Percentiles rank a stretch among this genome's conserved stretches.
These are phyloP conservation scores for Leccinum brunneo-olivaceum DNA, from an alignment of 1,284 basidiomycete species.

Conservation along the genomic window DNA sequence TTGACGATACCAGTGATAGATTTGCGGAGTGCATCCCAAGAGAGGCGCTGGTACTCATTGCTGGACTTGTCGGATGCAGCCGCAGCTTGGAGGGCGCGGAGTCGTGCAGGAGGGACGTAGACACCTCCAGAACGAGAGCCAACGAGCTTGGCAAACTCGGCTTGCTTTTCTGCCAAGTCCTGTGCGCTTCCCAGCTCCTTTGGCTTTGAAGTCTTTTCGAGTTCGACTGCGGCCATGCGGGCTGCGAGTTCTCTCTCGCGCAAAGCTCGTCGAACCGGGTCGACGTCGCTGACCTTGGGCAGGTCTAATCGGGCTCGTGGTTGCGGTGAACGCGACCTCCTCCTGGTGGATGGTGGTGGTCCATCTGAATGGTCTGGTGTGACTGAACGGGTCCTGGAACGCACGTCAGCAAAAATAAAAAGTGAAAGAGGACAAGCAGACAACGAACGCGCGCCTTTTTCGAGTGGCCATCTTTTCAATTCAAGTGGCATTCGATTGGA, in stretches of 20 bases:
- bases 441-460: slow-evolving; percentile 19
- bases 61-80: slow-evolving; percentile 81
- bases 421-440: not conserved
- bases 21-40: slow-evolving; percentile 98
- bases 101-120: slow-evolving; percentile 91
- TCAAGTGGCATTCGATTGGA: slow-evolving; percentile 5
- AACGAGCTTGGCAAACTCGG: slow-evolving; percentile 77
- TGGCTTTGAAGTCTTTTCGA: slow-evolving; percentile 51
- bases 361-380: slow-evolving; percentile 41
- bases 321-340: slow-evolving; percentile 57
- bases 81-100: slow-evolving; percentile 88
- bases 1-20: slow-evolving; percentile 99
- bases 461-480: slow-evolving; percentile 15
- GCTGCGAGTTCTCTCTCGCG: slow-evolving; percentile 74
- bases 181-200: slow-evolving; percentile 42
- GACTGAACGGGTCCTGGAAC: slow-evolving; percentile 49
- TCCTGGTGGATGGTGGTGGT: slow-evolving; percentile 56
- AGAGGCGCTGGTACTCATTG: slow-evolving; percentile 90
- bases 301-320: slow-evolving; percentile 35
- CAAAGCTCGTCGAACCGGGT: slow-evolving; percentile 69
- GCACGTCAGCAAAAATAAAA: not conserved
- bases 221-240: slow-evolving; percentile 65
- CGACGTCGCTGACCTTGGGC: slow-evolving; percentile 66
- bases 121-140: slow-evolving; percentile 86
- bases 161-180: slow-evolving; percentile 56